A percentile compares a stretch with the other conserved stretches of the same genome.
Conservation (phyloP, 2,329 filamentous ascomycete species). For the Byssothecium circinans region DNA sequence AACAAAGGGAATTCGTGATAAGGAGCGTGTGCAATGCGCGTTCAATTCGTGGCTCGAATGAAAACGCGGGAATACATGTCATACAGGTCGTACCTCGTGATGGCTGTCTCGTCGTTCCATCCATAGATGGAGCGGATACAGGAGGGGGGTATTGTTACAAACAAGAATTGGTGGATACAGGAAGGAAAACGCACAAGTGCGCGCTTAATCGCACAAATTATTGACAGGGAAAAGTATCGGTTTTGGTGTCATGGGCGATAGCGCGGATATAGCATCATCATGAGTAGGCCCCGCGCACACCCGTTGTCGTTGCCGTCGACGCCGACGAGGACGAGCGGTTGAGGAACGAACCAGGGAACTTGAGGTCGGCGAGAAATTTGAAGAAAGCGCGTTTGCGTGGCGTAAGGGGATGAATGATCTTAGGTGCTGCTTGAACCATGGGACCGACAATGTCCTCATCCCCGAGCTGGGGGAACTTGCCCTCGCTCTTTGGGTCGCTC, state of each 20-base stretch:
- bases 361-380: slow-evolving; percentile 43
- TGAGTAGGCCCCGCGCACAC: slow-evolving; percentile 29
- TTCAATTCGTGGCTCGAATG: slow-evolving; percentile 37
- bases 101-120: slow-evolving; percentile 11
- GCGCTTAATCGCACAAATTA: slow-evolving; percentile 33
- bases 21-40: slow-evolving; percentile 24
- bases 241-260: slow-evolving; percentile 3
- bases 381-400: slow-evolving; percentile 43
- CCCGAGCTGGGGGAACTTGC: slow-evolving; percentile 85
- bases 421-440: slow-evolving; percentile 63
- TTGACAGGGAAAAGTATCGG: slow-evolving; percentile 24
- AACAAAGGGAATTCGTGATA: slow-evolving; percentile 43
- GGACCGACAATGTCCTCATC: slow-evolving; percentile 93
- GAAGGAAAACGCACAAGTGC: slow-evolving; percentile 7
- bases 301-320: too few relatives aligned
- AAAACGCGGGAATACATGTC: slow-evolving; percentile 29
- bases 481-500: slow-evolving; percentile 65
- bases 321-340: slow-evolving; percentile 32
- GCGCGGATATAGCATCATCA: slow-evolving; percentile 7
- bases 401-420: slow-evolving; percentile 44
- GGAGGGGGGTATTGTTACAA: slow-evolving; percentile 36
- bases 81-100: slow-evolving; percentile 45
- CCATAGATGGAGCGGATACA: slow-evolving; percentile 2
- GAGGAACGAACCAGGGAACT: slow-evolving; percentile 38
- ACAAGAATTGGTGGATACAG: slow-evolving; percentile 19